Evolutionary conservation across 2,329 filamentous ascomycete genomes (phyloP), one percentile per base, ranked within the genome.

Genomic region (Neurospora sp.): DNA sequence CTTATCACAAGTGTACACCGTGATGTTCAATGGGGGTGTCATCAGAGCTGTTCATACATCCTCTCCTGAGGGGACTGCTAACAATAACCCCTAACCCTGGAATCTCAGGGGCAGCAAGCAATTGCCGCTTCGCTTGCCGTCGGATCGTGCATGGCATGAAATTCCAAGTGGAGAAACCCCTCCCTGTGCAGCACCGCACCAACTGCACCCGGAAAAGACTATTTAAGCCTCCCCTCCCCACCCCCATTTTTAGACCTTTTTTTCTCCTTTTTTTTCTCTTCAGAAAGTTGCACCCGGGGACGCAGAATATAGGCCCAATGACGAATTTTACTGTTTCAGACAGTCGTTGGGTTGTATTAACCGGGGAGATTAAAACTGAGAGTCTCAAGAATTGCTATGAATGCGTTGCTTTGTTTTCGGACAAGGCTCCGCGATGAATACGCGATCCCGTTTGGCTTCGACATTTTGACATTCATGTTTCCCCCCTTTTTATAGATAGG

Each of bases 371-470:
- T 72, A 78, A 83, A 84, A 79, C 77, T 83, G 86, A 62, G 84
- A 82, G 85, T 85, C 87, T 87, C 80, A 88, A 88, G 86, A 88
- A 88, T 88, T 87, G 85, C 83, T 83, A 86, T 81, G 86, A 83
- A 83, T 81, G 79, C 77, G 40, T 66, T 66, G 36, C 17, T 11
- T 46, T 19, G 17, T 39, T 43, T 39, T 67, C 15, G 46, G 39
- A 19, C 19, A 23, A 52, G 46, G 41, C 39, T 75, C 70, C 52
- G 73, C 80, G 80, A 81, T 86, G 79, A 81, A 76, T 85, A 82
- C 82, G 82, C 85, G 84, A 83, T 88, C 85, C 86, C 86, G 86
- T 88, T 87, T 85, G 87, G 86, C 83, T 80, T 83, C 86, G 83
- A 88, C 85, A 87, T 85, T 75, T 71, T 62, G 33, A 66, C 68